Percentiles rank a stretch among this genome's conserved stretches.
Evolutionary conservation across 2,329 filamentous ascomycete species (phyloP).

Genomic region (Botryotinia convoluta): DNA sequence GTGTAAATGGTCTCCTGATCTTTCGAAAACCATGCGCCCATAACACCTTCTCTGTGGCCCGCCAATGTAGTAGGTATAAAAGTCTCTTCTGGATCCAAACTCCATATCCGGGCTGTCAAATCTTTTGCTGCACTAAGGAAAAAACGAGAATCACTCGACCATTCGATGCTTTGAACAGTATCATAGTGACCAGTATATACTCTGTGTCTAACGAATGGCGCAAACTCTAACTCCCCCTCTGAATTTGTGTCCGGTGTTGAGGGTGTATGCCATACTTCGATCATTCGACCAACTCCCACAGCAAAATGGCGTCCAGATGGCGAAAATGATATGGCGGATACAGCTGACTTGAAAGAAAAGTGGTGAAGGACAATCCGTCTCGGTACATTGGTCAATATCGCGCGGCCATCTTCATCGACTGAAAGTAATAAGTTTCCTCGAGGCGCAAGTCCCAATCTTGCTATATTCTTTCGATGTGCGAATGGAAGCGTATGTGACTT

Average conservation of each 20-base stretch:
- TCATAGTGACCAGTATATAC: slow-evolving; percentile 89
- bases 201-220: slow-evolving; percentile 86
- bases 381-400: slow-evolving; percentile 86
- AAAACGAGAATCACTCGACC: slow-evolving; percentile 95
- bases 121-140: slow-evolving; percentile 92
- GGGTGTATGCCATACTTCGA: slow-evolving; percentile 96
- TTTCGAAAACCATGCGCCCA: slow-evolving; percentile 95
- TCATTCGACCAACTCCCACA: slow-evolving; percentile 78
- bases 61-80: slow-evolving; percentile 88
- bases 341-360: slow-evolving; percentile 86
- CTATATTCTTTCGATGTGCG: slow-evolving; percentile 90
- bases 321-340: slow-evolving; percentile 84
- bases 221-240: slow-evolving; percentile 86
- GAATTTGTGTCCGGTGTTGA: slow-evolving; percentile 77
- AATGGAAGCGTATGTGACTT: slow-evolving; percentile 86
- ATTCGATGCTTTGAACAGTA: slow-evolving; percentile 79
- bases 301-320: slow-evolving; percentile 90
- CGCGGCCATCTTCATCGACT: slow-evolving; percentile 89
- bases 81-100: slow-evolving; percentile 78
- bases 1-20: slow-evolving; percentile 96
- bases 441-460: slow-evolving; percentile 82
- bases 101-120: slow-evolving; percentile 92
- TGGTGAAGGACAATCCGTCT: slow-evolving; percentile 86
- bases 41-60: slow-evolving; percentile 84
- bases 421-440: slow-evolving; percentile 89